Percentiles rank a stretch among this genome's conserved stretches.
Evolutionary conservation across 257 asterid species (phyloP).

Genomic region (Penstemon barbatus): DNA sequence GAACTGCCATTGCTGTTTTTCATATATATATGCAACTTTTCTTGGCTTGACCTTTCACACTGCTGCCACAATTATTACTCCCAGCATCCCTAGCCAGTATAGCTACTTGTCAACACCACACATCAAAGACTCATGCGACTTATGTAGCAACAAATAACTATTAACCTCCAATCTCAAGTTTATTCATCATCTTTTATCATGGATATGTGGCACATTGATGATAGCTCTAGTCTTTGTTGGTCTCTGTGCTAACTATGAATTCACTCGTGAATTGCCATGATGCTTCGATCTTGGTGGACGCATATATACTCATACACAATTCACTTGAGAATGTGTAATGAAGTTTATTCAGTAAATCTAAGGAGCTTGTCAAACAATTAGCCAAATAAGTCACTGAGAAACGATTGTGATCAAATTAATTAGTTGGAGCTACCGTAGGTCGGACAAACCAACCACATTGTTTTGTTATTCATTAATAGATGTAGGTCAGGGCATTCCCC

Average conservation of each 20-base stretch:
- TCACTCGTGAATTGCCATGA: background rate
- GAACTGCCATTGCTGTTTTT: too few relatives aligned
- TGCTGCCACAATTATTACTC: too few relatives aligned
- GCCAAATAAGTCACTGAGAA: background rate
- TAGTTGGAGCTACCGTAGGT: background rate
- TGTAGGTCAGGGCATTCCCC: background rate
- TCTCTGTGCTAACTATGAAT: background rate
- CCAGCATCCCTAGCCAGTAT: too few relatives aligned
- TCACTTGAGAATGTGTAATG: background rate
- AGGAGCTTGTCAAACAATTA: background rate
- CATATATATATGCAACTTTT: too few relatives aligned
- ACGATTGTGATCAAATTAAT: conserved; percentile 1
- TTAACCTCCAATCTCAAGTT: background rate
- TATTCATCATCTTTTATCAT: background rate
- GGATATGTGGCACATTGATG: background rate
- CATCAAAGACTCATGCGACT: background rate
- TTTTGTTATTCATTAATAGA: background rate
- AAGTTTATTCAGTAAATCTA: background rate
- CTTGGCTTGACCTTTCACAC: too few relatives aligned
- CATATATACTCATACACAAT: background rate
- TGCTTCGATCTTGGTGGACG: background rate
- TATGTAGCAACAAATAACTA: background rate
- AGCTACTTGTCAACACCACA: background rate
- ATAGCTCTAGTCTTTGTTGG: background rate
- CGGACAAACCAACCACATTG: conserved; percentile 6